Evolutionary conservation across 345 rosid species (phyloP).

Genomic region (Citrus inodora): DNA sequence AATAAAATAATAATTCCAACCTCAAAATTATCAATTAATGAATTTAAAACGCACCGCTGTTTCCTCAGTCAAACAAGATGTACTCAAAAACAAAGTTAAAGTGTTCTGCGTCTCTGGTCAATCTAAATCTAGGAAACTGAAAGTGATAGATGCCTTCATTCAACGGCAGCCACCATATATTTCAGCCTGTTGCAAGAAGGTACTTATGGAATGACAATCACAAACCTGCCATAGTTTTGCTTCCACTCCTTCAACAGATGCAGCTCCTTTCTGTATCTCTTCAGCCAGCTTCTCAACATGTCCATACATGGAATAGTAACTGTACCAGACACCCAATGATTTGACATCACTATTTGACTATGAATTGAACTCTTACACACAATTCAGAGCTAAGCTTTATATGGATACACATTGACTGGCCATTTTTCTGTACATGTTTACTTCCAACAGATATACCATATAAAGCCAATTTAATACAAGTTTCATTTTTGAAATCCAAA

Average conservation of each 20-base stretch:
- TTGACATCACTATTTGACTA: background rate
- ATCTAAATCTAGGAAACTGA: background rate
- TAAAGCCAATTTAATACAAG: background rate
- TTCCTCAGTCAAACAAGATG: background rate
- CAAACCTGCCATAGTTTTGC: slow-evolving; percentile 65
- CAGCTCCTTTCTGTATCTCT: slow-evolving; percentile 67
- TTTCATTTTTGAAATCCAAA: background rate
- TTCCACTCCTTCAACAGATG: slow-evolving; percentile 68
- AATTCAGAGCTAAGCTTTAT: background rate
- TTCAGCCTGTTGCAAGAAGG: background rate
- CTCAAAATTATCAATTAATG: background rate
- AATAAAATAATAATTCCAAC: background rate
- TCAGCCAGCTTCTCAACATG: slow-evolving; percentile 68
- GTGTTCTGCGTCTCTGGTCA: background rate
- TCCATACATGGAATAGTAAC: slow-evolving; percentile 78
- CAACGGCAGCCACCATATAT: background rate
- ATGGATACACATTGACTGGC: background rate
- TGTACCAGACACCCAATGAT: slow-evolving; percentile 11
- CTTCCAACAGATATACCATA: background rate
- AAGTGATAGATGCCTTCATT: background rate
- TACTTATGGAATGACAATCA: background rate
- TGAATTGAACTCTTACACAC: background rate
- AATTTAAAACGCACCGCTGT: background rate
- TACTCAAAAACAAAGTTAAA: background rate
- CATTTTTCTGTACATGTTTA: too few relatives aligned